phyloP scores from a whole-genome alignment of 1,284 basidiomycete genomes.

The Melampsora americana region DNA sequence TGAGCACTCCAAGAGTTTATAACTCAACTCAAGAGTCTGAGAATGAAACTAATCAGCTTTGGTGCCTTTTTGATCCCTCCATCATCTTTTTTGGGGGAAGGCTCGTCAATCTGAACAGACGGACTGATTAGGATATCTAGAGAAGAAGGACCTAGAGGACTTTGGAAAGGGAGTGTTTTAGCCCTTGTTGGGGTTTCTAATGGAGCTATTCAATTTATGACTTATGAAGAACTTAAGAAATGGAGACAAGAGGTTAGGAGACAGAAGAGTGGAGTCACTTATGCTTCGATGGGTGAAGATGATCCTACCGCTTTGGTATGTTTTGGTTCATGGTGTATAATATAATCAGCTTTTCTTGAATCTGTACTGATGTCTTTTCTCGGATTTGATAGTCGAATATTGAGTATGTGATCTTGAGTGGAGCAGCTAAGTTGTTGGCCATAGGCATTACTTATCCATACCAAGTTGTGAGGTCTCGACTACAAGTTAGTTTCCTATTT shows the following conservation, averaged over 20 bases:
- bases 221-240: slow-evolving; percentile 91
- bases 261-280: slow-evolving; percentile 62
- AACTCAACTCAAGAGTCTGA: background rate
- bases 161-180: slow-evolving; percentile 82
- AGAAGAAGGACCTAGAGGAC: slow-evolving; percentile 71
- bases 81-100: background rate
- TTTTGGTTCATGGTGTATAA: slow-evolving; percentile 44
- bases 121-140: slow-evolving; percentile 63
- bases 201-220: slow-evolving; percentile 93
- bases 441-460: slow-evolving; percentile 89
- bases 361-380: background rate
- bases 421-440: slow-evolving; percentile 80
- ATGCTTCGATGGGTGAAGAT: slow-evolving; percentile 61
- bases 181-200: slow-evolving; percentile 92
- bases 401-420: slow-evolving; percentile 89
- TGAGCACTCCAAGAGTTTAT: background rate
- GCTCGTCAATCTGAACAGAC: slow-evolving; percentile 59
- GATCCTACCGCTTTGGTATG: slow-evolving; percentile 79
- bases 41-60: no score
- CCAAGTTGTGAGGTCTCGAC: slow-evolving; percentile 89
- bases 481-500: slow-evolving; percentile 66
- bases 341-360: no score
- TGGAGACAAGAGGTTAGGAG: slow-evolving; percentile 77
- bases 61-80: background rate
- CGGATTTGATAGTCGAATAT: slow-evolving; percentile 70